Evolutionary conservation across 2,329 filamentous ascomycete genomes (phyloP).

Genomic region (Exophiala lecanii-corni): DNA sequence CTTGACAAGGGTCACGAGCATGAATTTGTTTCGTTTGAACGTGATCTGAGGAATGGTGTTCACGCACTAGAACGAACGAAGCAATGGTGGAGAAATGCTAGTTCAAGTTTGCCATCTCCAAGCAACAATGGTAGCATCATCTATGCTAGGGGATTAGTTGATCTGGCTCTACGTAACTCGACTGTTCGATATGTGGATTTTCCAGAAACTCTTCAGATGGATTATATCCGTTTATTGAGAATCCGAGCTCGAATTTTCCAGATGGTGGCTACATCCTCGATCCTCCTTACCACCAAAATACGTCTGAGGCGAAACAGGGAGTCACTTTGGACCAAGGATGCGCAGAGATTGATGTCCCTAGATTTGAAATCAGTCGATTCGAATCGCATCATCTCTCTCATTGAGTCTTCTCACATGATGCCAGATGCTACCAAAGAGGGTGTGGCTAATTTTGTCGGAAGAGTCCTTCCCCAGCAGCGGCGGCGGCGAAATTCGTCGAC

Average conservation of each 20-base stretch:
- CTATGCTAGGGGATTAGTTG: conserved; percentile 57
- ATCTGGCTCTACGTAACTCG: conserved; percentile 51
- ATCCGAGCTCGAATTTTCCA: conserved; percentile 53
- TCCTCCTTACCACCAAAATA: conserved; percentile 62
- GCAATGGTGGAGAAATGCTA: conserved; percentile 32
- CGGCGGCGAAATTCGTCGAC: conserved; percentile 30
- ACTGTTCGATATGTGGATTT: conserved; percentile 48
- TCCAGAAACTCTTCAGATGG: conserved; percentile 58
- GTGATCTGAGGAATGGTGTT: conserved; percentile 49
- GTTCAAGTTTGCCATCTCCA: conserved; percentile 1
- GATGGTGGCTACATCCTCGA: conserved; percentile 57
- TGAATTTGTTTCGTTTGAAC: conserved; percentile 55
- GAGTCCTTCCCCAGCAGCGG: conserved; percentile 54
- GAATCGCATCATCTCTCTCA: conserved; percentile 41
- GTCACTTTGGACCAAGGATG: conserved; percentile 60
- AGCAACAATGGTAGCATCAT: conserved; percentile 31
- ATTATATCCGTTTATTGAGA: conserved; percentile 49
- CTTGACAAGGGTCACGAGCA: conserved; percentile 59
- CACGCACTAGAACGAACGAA: conserved; percentile 50
- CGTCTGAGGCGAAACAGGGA: conserved; percentile 61
- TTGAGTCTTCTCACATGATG: conserved; percentile 47
- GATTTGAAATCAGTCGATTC: conserved; percentile 33
- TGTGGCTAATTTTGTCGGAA: conserved; percentile 42
- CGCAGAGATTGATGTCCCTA: conserved; percentile 53
- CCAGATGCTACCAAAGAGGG: conserved; percentile 41